Evolutionary conservation across 1,284 basidiomycete genomes (phyloP), one percentile per base, ranked within the genome.

Genomic region (Boletus sp.): DNA sequence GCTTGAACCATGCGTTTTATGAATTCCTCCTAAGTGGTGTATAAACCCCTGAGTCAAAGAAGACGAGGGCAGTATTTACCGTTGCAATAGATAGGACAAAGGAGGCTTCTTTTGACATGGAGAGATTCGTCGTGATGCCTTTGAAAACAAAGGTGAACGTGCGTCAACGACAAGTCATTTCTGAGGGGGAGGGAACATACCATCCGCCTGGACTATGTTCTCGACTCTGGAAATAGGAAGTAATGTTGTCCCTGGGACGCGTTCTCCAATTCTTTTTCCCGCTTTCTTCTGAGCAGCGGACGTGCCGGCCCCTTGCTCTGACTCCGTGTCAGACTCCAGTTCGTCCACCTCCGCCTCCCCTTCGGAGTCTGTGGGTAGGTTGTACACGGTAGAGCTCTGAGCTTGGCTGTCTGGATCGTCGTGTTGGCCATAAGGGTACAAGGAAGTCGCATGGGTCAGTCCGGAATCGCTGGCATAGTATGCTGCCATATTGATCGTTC

Each of bases 91-190:
- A 83, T 23, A 89, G 64, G 38, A 87, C 66, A 57, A 80, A 88
- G 13, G 81, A 66, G 1, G 82, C 87, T 59, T 89, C 86, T 58
- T 82, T 88, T 4, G 86, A 88, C 65, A 87, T 72, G 25, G 78
- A 73, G 43, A 83, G 67, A 47, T 69, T 75, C 3, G 77, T 77
- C 30, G 76, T 81, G 44, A 77, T 72, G 39, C 78, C 78, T 77
- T 58, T 41, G 32, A 43, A 40, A 50, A 38, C 5, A 19, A 53
- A 30, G 36, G 41, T 22, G 41, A 45, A 46, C 45, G 50, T 51
- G 50, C 48, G 53, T 64, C 49, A 56, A 46, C 44, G 26, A 30
- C 29, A 33, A n/a, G 20, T 25, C 27, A 12, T 32, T 44, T 39
- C 23, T 30, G 42, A 46, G 29, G 40, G 12, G 30, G 41, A 41